These are phyloP conservation scores for Colletotrichum tropicale DNA, from an alignment of 2,329 filamentous ascomycete genomes.

Conservation along the genomic window DNA sequence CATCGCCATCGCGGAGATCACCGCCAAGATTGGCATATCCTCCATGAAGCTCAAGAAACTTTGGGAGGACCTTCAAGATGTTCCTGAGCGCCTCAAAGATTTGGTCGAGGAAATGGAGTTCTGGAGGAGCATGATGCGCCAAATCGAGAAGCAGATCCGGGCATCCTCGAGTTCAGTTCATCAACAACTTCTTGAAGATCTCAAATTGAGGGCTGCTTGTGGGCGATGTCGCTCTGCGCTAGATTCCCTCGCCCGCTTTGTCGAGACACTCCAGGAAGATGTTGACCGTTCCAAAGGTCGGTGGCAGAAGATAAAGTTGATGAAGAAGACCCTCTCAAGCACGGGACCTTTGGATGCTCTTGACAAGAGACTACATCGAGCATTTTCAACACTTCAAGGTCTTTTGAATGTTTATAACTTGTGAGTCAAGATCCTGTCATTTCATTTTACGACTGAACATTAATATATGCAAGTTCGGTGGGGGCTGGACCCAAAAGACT, in stretches of 20 bases:
- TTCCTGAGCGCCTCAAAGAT: slow-evolving; percentile 19
- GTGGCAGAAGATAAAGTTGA: not conserved
- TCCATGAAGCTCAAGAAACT: slow-evolving; percentile 24
- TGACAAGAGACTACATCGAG: no score
- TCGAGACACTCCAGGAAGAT: not conserved
- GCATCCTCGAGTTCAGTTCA: not conserved
- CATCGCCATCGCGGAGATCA: slow-evolving; percentile 28
- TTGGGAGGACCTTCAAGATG: slow-evolving; percentile 27
- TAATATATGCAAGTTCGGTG: no score
- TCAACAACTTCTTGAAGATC: not conserved
- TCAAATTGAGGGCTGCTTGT: not conserved
- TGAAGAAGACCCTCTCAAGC: not conserved
- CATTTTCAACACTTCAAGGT: no score
- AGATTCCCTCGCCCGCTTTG: not conserved
- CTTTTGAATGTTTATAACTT: no score
- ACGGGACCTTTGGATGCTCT: no score
- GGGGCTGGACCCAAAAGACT: no score
- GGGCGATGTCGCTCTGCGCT: not conserved
- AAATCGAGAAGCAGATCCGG: not conserved
- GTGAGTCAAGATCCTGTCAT: no score
- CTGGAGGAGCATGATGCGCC: not conserved
- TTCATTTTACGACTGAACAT: no score
- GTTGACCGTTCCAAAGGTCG: no score
- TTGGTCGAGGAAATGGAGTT: slow-evolving; percentile 24
- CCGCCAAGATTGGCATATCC: slow-evolving; percentile 23